Conservation (phyloP, 2,329 filamentous ascomycete species). For the Microcera coccophila region DNA sequence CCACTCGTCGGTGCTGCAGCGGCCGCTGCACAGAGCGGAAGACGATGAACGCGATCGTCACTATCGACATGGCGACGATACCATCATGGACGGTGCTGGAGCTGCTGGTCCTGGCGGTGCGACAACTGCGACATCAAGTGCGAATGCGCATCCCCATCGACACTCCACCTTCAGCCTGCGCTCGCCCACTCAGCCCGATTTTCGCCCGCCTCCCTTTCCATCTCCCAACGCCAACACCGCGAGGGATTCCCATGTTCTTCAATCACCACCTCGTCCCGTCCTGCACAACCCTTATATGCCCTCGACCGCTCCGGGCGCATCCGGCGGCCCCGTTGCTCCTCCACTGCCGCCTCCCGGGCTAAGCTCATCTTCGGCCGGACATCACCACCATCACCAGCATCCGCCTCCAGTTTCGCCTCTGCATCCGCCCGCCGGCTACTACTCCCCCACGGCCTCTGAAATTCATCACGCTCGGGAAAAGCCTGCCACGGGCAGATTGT, state of each 20-base stretch:
- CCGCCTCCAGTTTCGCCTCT: slow-evolving; percentile 39
- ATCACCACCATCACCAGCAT: slow-evolving; percentile 17
- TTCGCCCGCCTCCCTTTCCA: slow-evolving; percentile 31
- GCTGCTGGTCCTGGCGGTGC: slow-evolving; percentile 1
- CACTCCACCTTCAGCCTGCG: slow-evolving; percentile 47
- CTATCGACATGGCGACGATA: slow-evolving; percentile 31
- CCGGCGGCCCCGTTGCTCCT: slow-evolving; percentile 29
- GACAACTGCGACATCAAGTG: slow-evolving; percentile 1
- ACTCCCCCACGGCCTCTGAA: slow-evolving; percentile 26
- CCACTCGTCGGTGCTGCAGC: slow-evolving; percentile 48
- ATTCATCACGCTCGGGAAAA: slow-evolving; percentile 37
- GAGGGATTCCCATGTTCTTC: slow-evolving; percentile 28
- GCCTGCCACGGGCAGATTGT: slow-evolving; percentile 44
- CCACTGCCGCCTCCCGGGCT: slow-evolving; percentile 30
- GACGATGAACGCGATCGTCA: slow-evolving; percentile 37
- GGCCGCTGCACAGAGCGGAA: slow-evolving; percentile 33
- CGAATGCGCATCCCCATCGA: slow-evolving; percentile 32
- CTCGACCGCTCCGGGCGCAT: slow-evolving; percentile 30
- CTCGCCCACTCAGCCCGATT: slow-evolving; percentile 46
- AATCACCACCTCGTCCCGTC: slow-evolving; percentile 30
- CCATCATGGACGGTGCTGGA: slow-evolving; percentile 16
- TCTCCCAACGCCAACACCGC: slow-evolving; percentile 28
- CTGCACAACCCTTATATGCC: slow-evolving; percentile 36
- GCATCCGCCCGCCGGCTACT: slow-evolving; percentile 43
- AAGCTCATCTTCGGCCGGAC: slow-evolving; percentile 19